These are phyloP conservation scores for Neurospora sp. DNA, from an alignment of 495 filamentous ascomycete species.

Conservation along the genomic window DNA sequence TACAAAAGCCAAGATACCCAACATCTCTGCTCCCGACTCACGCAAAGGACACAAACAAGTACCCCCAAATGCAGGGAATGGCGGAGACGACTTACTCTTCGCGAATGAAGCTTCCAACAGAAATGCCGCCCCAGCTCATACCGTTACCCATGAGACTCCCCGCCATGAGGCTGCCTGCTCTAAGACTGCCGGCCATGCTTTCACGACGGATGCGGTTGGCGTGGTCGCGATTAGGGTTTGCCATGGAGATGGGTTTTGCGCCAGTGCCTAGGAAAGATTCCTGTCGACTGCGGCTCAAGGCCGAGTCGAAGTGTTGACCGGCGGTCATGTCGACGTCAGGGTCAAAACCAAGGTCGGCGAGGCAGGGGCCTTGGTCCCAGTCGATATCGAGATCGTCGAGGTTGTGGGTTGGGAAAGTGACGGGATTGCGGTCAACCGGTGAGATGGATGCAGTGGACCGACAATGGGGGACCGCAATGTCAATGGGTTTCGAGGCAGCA, in stretches of 20 bases:
- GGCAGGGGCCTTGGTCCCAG: constrained; percentile 6
- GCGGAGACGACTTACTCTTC: constrained; percentile 73
- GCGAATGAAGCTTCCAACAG: constrained; percentile 90
- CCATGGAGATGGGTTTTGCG: constrained; percentile 78
- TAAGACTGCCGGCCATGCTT: constrained; percentile 65
- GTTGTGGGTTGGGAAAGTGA: constrained; percentile 13
- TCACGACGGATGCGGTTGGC: constrained; percentile 60
- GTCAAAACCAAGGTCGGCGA: constrained; percentile 13
- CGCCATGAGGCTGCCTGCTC: background rate
- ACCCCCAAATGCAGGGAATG: constrained; percentile 4
- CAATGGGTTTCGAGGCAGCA: constrained; percentile 24
- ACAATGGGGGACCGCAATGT: constrained; percentile 15
- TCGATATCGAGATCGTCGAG: constrained; percentile 28
- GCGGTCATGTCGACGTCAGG: constrained; percentile 51
- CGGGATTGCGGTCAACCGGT: constrained; percentile 11
- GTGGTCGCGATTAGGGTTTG: constrained; percentile 61
- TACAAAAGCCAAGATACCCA: constrained; percentile 5
- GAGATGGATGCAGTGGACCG: constrained; percentile 18
- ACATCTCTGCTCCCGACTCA: background rate
- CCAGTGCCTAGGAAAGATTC: constrained; percentile 73
- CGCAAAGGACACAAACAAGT: background rate
- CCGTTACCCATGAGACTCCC: constrained; percentile 53
- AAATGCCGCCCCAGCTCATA: constrained; percentile 97
- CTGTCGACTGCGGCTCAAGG: constrained; percentile 45
- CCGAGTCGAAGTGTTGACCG: constrained; percentile 47